These are phyloP conservation scores for Cadophora sp. DNA, from an alignment of 2,329 filamentous ascomycete species.

Conservation along the genomic window DNA sequence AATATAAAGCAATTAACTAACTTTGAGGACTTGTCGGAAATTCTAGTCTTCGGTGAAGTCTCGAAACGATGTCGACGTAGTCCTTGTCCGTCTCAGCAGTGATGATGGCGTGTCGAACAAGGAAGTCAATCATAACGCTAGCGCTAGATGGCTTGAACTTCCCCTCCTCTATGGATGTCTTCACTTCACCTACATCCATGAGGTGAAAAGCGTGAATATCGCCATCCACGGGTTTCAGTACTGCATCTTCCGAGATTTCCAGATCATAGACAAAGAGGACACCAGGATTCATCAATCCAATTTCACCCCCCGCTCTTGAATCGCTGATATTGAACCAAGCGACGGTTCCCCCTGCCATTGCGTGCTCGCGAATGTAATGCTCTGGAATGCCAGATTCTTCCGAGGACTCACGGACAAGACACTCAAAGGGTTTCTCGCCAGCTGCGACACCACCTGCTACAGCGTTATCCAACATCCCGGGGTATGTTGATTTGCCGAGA, in stretches of 20 bases:
- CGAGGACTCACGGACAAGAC: constrained; percentile 71
- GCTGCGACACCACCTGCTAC: constrained; percentile 79
- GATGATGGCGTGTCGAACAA: constrained; percentile 77
- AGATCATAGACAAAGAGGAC: constrained; percentile 80
- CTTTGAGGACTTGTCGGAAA: constrained; percentile 1
- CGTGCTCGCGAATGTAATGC: constrained; percentile 58
- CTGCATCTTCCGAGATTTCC: constrained; percentile 63
- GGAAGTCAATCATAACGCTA: constrained; percentile 79
- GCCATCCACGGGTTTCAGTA: constrained; percentile 73
- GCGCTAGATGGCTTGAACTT: constrained; percentile 89
- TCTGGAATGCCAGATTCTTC: constrained; percentile 76
- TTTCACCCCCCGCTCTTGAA: constrained; percentile 65
- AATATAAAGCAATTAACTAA: neutral
- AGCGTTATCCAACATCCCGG: constrained; percentile 77
- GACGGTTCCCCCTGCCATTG: constrained; percentile 63
- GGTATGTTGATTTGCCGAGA: constrained; percentile 72
- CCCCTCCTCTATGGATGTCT: constrained; percentile 65
- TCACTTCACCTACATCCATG: constrained; percentile 65
- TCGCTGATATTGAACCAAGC: constrained; percentile 72
- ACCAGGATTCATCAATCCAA: constrained; percentile 67
- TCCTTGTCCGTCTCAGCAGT: constrained; percentile 74
- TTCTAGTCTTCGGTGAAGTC: constrained; percentile 49
- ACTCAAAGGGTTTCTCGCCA: constrained; percentile 67
- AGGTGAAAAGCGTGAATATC: constrained; percentile 80
- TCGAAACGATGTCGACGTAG: constrained; percentile 69